Evolutionary conservation across 768 basidiomycete species (phyloP).

Genomic region (Kwoniella europaea): DNA sequence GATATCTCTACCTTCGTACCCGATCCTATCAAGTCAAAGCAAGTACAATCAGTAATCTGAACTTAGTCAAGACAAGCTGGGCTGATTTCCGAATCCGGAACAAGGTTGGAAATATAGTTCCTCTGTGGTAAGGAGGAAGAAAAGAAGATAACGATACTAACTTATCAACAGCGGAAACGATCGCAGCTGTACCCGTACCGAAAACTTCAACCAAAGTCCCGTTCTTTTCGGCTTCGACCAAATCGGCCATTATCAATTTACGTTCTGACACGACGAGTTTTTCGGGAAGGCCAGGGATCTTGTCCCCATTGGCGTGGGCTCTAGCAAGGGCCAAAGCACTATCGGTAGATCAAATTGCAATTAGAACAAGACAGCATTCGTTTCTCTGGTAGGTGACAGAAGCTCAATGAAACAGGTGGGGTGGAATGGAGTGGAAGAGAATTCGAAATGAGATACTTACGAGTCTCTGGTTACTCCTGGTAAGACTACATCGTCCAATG

Average conservation of each 20-base stretch:
- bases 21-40: conserved; percentile 59
- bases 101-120: too few species aligned
- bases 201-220: conserved; percentile 80
- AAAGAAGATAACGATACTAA: conserved; percentile 32
- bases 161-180: conserved; percentile 57
- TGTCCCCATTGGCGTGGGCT: conserved; percentile 64
- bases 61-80: too few species aligned
- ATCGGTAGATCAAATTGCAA: conserved; percentile 3
- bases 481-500: conserved; percentile 87
- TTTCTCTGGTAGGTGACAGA: background rate
- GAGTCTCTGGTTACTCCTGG: conserved; percentile 84
- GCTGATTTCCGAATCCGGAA: too few species aligned
- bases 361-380: background rate
- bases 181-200: conserved; percentile 74
- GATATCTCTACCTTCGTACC: conserved; percentile 67
- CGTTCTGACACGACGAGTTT: conserved; percentile 66
- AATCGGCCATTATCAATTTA: conserved; percentile 66
- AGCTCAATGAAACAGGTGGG: background rate
- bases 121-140: too few species aligned
- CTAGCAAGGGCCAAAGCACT: conserved; percentile 70
- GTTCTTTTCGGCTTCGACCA: conserved; percentile 62
- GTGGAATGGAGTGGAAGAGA: background rate
- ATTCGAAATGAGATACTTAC: background rate
- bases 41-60: background rate
- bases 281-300: conserved; percentile 62